A percentile compares a stretch with the other conserved stretches of the same genome.
Conservation (phyloP, 495 filamentous ascomycete genomes). For the Gamarada debralockiae region DNA sequence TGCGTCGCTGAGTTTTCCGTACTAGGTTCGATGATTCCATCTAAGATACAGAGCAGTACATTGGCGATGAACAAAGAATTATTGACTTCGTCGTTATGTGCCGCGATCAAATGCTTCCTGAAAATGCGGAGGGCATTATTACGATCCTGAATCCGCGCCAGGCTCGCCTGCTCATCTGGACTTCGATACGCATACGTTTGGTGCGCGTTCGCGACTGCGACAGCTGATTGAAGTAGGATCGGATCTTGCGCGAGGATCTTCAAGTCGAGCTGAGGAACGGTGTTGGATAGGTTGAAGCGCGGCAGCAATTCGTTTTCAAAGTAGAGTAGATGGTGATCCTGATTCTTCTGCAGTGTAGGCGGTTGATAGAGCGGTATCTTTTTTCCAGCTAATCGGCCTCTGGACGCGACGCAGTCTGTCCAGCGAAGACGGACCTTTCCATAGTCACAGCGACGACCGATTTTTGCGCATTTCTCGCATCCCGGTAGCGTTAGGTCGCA, state of each 20-base stretch:
- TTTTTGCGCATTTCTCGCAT: slow-evolving; percentile 31
- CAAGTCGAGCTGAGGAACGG: slow-evolving; percentile 22
- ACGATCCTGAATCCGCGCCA: slow-evolving; percentile 29
- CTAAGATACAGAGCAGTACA: slow-evolving; percentile 35
- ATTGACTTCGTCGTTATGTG: slow-evolving; percentile 14
- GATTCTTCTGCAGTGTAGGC: slow-evolving; percentile 14
- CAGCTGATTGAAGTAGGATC: slow-evolving; percentile 22
- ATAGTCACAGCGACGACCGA: slow-evolving; percentile 32
- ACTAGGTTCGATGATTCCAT: slow-evolving; percentile 33
- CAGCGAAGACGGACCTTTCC: slow-evolving; percentile 34
- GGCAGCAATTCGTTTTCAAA: slow-evolving; percentile 29
- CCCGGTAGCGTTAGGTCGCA: slow-evolving; percentile 30
- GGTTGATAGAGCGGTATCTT: slow-evolving; percentile 25
- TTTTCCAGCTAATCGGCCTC: slow-evolving; percentile 29
- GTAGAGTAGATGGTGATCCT: slow-evolving; percentile 27
- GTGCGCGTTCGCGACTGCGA: slow-evolving; percentile 32
- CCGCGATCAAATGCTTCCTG: slow-evolving; percentile 22
- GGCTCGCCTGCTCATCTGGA: slow-evolving; percentile 17
- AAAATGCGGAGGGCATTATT: slow-evolving; percentile 30
- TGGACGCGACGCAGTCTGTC: slow-evolving; percentile 27
- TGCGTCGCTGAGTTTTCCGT: slow-evolving; percentile 31
- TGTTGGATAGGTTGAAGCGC: slow-evolving; percentile 27
- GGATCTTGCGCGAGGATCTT: slow-evolving; percentile 23
- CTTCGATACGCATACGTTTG: slow-evolving; percentile 21
- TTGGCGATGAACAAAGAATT: slow-evolving; percentile 32